Evolutionary conservation across 139 green algal species (phyloP).

Genomic region (Coelastrella sp.): DNA sequence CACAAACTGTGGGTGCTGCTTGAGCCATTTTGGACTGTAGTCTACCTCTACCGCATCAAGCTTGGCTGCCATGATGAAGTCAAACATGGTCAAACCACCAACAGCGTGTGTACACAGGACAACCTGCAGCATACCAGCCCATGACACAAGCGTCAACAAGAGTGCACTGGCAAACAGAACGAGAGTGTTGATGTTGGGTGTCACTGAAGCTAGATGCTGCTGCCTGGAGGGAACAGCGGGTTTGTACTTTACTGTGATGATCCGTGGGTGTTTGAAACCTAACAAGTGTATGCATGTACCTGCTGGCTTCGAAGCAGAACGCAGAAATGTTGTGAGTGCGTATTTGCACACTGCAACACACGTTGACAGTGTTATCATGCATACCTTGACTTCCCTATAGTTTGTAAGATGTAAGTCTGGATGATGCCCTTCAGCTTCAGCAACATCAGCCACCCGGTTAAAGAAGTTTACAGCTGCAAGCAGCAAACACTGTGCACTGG

Average conservation of each 20-base stretch:
- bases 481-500: not conserved
- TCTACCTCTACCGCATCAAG: slow-evolving; percentile 70
- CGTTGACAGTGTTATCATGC: not conserved
- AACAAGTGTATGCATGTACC: too few relatives aligned
- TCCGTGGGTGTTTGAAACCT: too few relatives aligned
- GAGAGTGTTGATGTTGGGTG: too few relatives aligned
- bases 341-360: not conserved
- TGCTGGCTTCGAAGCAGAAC: too few relatives aligned
- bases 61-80: slow-evolving; percentile 82
- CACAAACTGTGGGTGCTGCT: slow-evolving; percentile 31
- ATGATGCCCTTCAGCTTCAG: slow-evolving; percentile 82
- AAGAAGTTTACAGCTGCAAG: slow-evolving; percentile 77
- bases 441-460: slow-evolving; percentile 72
- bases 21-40: slow-evolving; percentile 78
- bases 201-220: too few relatives aligned
- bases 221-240: too few relatives aligned
- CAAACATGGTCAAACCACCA: slow-evolving; percentile 69
- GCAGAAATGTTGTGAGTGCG: too few relatives aligned
- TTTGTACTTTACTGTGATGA: too few relatives aligned
- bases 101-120: slow-evolving; percentile 74
- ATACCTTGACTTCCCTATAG: slow-evolving; percentile 61
- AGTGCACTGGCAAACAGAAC: too few relatives aligned
- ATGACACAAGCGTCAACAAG: too few relatives aligned
- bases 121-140: slow-evolving; percentile 47
- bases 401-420: slow-evolving; percentile 83